Percentiles rank a stretch among this genome's conserved stretches.
phyloP scores from a whole-genome alignment of 495 filamentous ascomycete genomes.

The Tuber magnatum region DNA sequence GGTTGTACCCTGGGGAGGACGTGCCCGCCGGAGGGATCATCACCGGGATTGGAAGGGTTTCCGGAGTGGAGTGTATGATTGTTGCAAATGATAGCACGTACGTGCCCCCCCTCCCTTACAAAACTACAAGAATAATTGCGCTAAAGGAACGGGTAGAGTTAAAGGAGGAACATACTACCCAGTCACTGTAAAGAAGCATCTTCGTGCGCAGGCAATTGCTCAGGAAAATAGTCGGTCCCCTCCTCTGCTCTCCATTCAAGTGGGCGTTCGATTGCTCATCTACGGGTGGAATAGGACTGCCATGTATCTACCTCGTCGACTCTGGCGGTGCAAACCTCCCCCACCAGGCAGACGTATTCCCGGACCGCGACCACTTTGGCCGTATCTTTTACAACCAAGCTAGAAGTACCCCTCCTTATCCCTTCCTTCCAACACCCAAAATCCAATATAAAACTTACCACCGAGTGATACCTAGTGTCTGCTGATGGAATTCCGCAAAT shows the following conservation, averaged over 20 bases:
- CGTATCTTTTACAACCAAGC: slow-evolving; percentile 99
- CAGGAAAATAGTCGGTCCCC: slow-evolving; percentile 62
- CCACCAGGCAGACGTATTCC: slow-evolving; percentile 94
- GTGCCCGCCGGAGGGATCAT: slow-evolving; percentile 83
- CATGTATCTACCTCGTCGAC: slow-evolving; percentile 93
- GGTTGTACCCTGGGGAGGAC: slow-evolving; percentile 79
- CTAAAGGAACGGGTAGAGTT: slow-evolving; percentile 47
- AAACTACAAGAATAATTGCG: not conserved
- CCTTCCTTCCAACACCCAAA: not conserved
- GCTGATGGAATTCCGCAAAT: slow-evolving; percentile 84
- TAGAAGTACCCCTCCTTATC: slow-evolving; percentile 54
- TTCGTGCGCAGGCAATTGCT: slow-evolving; percentile 85
- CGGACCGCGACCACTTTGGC: slow-evolving; percentile 89
- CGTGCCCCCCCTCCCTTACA: not conserved
- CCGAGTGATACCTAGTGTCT: slow-evolving; percentile 48
- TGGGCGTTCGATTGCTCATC: not conserved
- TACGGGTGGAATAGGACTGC: slow-evolving; percentile 46
- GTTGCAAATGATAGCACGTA: slow-evolving; percentile 92
- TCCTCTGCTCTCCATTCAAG: not conserved
- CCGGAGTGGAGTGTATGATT: slow-evolving; percentile 87
- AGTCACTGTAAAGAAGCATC: slow-evolving; percentile 95
- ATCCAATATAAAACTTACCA: not conserved
- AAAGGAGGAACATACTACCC: slow-evolving; percentile 99
- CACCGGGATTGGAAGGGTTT: slow-evolving; percentile 82
- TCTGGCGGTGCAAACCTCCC: slow-evolving; percentile 94